Percentiles rank a stretch among this genome's conserved stretches.
Evolutionary conservation across 31 red algal genomes (phyloP).

Genomic region (Endocladia muricata): DNA sequence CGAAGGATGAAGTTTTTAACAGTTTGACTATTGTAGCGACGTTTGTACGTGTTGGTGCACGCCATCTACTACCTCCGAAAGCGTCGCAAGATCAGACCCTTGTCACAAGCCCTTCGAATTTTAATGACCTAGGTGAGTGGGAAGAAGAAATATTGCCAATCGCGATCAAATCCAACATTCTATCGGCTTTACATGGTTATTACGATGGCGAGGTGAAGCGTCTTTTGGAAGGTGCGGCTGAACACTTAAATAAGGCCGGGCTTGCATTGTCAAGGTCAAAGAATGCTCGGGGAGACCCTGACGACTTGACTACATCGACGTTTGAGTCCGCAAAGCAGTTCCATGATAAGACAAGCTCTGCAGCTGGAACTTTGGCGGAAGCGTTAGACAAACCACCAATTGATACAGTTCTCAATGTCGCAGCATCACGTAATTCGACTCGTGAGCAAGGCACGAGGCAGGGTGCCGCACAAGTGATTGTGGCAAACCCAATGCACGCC

Average conservation of each 20-base stretch:
- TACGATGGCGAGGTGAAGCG: slow-evolving; percentile 40
- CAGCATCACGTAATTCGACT: not conserved
- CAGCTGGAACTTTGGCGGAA: slow-evolving; percentile 47
- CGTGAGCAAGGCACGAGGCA: slow-evolving; percentile 6
- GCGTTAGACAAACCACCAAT: slow-evolving; percentile 27
- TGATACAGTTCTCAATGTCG: not conserved
- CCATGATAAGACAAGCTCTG: slow-evolving; percentile 37
- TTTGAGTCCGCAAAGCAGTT: slow-evolving; percentile 52
- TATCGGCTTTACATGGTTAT: slow-evolving; percentile 41
- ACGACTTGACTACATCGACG: slow-evolving; percentile 27
- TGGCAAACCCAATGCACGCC: slow-evolving; percentile 46
- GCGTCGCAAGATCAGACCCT: not conserved
- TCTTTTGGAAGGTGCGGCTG: slow-evolving; percentile 43
- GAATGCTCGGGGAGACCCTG: slow-evolving; percentile 51
- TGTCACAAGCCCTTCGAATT: not conserved
- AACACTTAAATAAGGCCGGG: slow-evolving; percentile 26
- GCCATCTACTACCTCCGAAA: slow-evolving; percentile 32
- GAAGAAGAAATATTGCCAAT: slow-evolving; percentile 26
- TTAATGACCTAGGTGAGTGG: slow-evolving; percentile 10
- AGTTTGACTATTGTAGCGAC: slow-evolving; percentile 40
- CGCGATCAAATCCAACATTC: slow-evolving; percentile 34
- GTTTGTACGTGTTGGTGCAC: slow-evolving; percentile 41
- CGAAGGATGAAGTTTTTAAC: slow-evolving; percentile 33
- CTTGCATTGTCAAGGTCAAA: slow-evolving; percentile 17
- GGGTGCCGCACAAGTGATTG: slow-evolving; percentile 42